Conservation (phyloP, 176 grass and related monocot species). For the Oryza nivara region DNA sequence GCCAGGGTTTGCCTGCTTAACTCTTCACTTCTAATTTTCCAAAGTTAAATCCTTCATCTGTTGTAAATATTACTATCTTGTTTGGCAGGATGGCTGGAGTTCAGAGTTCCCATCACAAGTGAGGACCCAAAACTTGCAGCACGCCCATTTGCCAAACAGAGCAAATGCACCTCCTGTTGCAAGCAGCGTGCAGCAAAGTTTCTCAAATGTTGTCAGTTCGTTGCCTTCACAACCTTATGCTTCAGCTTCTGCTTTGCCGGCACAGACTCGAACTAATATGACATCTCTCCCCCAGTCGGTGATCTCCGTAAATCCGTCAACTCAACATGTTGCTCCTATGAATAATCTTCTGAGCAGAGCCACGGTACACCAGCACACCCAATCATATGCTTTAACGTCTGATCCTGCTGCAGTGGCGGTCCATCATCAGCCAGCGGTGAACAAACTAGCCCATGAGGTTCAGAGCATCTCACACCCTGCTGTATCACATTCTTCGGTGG, state of each 20-base stretch:
- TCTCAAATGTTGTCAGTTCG: conserved; percentile 54
- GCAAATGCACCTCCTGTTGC: conserved; percentile 23
- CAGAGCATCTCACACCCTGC: conserved; percentile 33
- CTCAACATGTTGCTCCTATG: conserved; percentile 41
- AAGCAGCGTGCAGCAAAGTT: conserved; percentile 39
- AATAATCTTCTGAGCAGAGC: conserved; percentile 50
- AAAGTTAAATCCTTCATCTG: conserved; percentile 31
- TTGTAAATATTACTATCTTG: conserved; percentile 37
- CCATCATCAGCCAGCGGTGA: conserved; percentile 47
- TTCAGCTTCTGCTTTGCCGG: conserved; percentile 50
- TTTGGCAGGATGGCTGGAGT: conserved; percentile 72
- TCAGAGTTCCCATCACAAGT: conserved; percentile 44
- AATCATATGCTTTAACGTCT: conserved; percentile 27
- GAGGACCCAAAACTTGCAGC: conserved; percentile 37
- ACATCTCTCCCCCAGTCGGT: conserved; percentile 27
- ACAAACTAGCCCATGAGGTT: conserved; percentile 42
- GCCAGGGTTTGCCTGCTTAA: conserved; percentile 57
- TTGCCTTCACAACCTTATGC: conserved; percentile 50
- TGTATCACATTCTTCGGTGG: conserved; percentile 3
- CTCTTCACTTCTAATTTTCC: conserved; percentile 10
- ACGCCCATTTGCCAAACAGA: conserved; percentile 24
- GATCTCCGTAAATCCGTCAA: conserved; percentile 41
- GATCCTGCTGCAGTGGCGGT: conserved; percentile 26
- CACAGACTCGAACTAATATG: conserved; percentile 39
- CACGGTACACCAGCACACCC: conserved; percentile 40